Conservation (phyloP, 2,329 filamentous ascomycete species). For the Zasmidium citrigriseum region DNA sequence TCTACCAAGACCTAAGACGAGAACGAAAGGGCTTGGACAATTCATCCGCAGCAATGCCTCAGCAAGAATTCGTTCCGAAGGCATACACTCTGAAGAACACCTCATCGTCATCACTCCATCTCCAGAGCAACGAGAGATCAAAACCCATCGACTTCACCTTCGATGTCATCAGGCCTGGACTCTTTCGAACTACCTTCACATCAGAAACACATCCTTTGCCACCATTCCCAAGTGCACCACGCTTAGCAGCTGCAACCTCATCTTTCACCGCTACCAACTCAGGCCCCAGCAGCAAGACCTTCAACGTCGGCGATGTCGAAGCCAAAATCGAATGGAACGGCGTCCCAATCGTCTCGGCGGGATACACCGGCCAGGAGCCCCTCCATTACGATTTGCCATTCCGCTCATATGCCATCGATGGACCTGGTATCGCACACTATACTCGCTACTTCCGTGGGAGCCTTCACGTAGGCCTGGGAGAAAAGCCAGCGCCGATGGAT, state of each 20-base stretch:
- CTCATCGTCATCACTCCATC: conserved; percentile 38
- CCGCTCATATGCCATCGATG: conserved; percentile 67
- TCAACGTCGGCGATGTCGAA: conserved; percentile 48
- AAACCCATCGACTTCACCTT: conserved; percentile 60
- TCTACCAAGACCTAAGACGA: background rate
- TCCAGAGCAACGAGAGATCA: conserved; percentile 45
- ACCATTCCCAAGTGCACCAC: conserved; percentile 62
- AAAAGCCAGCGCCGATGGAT: conserved; percentile 74
- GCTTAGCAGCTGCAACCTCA: conserved; percentile 21
- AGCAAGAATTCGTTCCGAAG: conserved; percentile 48
- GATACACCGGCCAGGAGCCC: conserved; percentile 51
- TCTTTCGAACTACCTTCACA: conserved; percentile 69
- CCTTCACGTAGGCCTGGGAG: conserved; percentile 69
- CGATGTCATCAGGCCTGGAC: conserved; percentile 60
- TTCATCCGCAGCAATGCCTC: conserved; percentile 41
- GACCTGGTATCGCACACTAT: conserved; percentile 65
- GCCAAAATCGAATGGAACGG: conserved; percentile 62
- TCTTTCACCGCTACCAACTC: conserved; percentile 23
- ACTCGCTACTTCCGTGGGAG: conserved; percentile 62
- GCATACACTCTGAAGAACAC: conserved; percentile 37
- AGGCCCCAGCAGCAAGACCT: conserved; percentile 35
- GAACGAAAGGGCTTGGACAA: background rate
- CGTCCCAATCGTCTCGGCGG: conserved; percentile 60
- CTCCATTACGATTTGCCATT: conserved; percentile 64
- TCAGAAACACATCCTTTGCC: conserved; percentile 63